Base-by-base conservation (phyloP, 495 filamentous ascomycete genomes). In the Penicillium coprophilum region DNA sequence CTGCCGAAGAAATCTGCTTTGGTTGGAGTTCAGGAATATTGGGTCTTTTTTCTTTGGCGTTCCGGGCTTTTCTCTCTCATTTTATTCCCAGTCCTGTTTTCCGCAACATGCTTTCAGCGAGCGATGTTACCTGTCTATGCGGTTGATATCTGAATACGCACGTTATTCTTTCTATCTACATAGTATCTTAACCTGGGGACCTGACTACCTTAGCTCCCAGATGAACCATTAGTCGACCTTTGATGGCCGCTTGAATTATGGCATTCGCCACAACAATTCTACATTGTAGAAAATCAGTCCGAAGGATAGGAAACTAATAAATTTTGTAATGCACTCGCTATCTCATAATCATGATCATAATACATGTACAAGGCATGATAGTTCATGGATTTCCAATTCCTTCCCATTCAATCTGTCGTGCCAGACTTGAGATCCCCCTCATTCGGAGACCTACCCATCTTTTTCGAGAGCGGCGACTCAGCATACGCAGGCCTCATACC, bases 381-480 rank as follows among this genome's bases (percentile, higher is more conserved):
- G 7, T 28, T 7, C 6, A n/a, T 17, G 10, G 3, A 39, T 15
- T 30, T 44, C 31, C 30, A 34, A 19, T 50, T 39, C 46, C 11
- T 61, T 55, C 31, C 17, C 30, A 20, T 48, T 51, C 44, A 68
- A 8, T 60, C 58, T 38, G 56, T 46, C 2, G 59, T 55, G 10
- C 57, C 50, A 47, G 56, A 53, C 27, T 55, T 59, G 31, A 36
- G 23, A 21, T 62, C 52, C 30, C 43, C 31, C 20, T 60, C 56
- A 24, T 34, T 65, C 15, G 52, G 38, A 20, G 50, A 47, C 10
- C 56, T 50, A 11, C 59, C 50, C 8, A 61, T 49, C 56, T 67
- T 70, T 23, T 46, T 67, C 10, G 67, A 63, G 48, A 72, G 60
- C 8, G 69, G 71, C 15, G 71, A 76, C 6, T 71, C 60, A 6